phyloP scores from a whole-genome alignment of 202 grass and related monocot genomes.

The Zoysia matrella region DNA sequence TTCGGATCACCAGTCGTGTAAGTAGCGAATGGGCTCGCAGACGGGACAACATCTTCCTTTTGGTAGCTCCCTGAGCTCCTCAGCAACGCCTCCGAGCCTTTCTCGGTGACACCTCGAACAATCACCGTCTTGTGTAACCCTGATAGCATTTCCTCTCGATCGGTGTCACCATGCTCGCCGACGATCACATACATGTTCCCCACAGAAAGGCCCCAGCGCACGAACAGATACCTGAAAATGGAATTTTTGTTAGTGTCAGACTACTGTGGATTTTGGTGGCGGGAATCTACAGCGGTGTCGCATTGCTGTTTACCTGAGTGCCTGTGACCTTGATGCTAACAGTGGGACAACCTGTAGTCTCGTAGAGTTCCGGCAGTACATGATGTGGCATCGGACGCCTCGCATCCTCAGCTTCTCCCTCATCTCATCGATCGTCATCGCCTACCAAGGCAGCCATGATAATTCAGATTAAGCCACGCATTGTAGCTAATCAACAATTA shows the following conservation, averaged over 20 bases:
- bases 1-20: slow-evolving; percentile 49
- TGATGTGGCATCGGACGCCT: slow-evolving; percentile 85
- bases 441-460: slow-evolving; percentile 37
- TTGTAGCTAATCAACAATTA: too few relatives aligned
- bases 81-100: slow-evolving; percentile 67
- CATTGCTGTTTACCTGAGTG: slow-evolving; percentile 68
- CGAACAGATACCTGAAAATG: slow-evolving; percentile 76
- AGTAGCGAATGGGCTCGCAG: slow-evolving; percentile 59
- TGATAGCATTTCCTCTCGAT: slow-evolving; percentile 76
- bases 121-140: slow-evolving; percentile 91
- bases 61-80: slow-evolving; percentile 82
- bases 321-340: slow-evolving; percentile 89
- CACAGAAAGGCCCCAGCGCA: slow-evolving; percentile 87
- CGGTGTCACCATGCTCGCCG: slow-evolving; percentile 77
- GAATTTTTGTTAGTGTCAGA: neutral
- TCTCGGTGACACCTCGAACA: slow-evolving; percentile 73
- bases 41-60: slow-evolving; percentile 75
- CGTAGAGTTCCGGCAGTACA: slow-evolving; percentile 86
- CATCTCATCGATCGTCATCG: slow-evolving; percentile 72
- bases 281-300: slow-evolving; percentile 6
- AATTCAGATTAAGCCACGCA: slow-evolving; percentile 10
- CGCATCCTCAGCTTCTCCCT: slow-evolving; percentile 83
- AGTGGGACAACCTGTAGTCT: slow-evolving; percentile 93
- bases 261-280: neutral
- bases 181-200: slow-evolving; percentile 84